phyloP scores from a whole-genome alignment of 2,329 filamentous ascomycete species.

The Tolypocladium ophioglossoides region DNA sequence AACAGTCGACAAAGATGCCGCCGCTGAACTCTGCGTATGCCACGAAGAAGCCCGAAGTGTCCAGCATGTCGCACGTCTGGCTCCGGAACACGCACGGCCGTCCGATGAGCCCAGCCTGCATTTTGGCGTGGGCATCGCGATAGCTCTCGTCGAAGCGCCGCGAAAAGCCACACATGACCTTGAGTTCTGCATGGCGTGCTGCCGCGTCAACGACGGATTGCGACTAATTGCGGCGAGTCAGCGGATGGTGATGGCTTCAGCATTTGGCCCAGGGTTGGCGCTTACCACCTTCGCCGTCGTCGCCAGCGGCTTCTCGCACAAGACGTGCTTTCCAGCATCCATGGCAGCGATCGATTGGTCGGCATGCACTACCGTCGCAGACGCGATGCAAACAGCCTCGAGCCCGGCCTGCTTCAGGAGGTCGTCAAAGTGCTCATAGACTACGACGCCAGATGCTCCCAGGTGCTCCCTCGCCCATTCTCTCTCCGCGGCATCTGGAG shows the following conservation, averaged over 20 bases:
- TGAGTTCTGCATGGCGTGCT: constrained; percentile 42
- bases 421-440: constrained; percentile 34
- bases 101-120: constrained; percentile 45
- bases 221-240: constrained; percentile 25
- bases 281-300: constrained; percentile 47
- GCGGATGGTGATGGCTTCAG: background rate
- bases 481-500: constrained; percentile 31
- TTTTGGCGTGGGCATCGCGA: constrained; percentile 44
- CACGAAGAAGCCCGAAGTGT: constrained; percentile 57
- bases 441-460: constrained; percentile 28
- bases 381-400: constrained; percentile 29
- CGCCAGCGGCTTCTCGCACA: constrained; percentile 49
- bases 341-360: constrained; percentile 46
- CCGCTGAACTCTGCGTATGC: constrained; percentile 53
- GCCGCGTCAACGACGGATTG: constrained; percentile 47
- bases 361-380: constrained; percentile 42
- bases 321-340: constrained; percentile 39
- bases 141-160: constrained; percentile 51
- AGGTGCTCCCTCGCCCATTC: constrained; percentile 33
- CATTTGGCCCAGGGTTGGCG: background rate
- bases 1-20: constrained; percentile 62
- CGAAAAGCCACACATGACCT: constrained; percentile 38
- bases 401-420: constrained; percentile 28
- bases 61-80: constrained; percentile 58
- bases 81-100: constrained; percentile 48